phyloP scores from a whole-genome alignment of 352 stramenopile species.

The Phytophthora megakarya region DNA sequence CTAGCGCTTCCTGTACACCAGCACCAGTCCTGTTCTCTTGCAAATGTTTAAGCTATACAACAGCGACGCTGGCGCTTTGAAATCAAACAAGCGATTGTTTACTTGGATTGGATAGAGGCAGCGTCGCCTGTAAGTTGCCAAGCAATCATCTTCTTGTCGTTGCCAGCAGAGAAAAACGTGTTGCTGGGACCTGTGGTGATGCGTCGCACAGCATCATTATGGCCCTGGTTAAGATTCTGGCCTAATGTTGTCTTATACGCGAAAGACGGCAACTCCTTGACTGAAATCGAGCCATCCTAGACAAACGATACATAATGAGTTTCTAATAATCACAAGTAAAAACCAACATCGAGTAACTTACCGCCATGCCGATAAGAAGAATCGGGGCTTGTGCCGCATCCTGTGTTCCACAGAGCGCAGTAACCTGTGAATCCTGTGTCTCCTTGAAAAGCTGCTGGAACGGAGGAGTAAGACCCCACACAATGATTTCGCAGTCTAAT shows the following conservation, averaged over 20 bases:
- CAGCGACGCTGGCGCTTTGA: constrained; percentile 8
- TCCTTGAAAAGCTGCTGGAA: constrained; percentile 87
- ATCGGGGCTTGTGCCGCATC: constrained; percentile 69
- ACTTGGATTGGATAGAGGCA: constrained; percentile 68
- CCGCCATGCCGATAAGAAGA: constrained; percentile 76
- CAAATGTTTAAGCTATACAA: constrained; percentile 27
- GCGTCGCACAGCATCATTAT: constrained; percentile 78
- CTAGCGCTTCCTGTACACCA: constrained; percentile 16
- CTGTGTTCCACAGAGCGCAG: constrained; percentile 71
- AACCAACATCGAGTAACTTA: constrained; percentile 34
- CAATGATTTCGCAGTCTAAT: constrained; percentile 82
- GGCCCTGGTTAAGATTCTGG: constrained; percentile 62
- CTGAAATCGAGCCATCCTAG: constrained; percentile 77
- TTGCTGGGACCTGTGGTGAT: constrained; percentile 75
- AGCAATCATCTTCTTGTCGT: constrained; percentile 83
- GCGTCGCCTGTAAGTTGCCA: constrained; percentile 87
- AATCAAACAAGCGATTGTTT: constrained; percentile 22
- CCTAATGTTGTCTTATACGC: constrained; percentile 83
- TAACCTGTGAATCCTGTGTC: constrained; percentile 77
- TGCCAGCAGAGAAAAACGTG: constrained; percentile 83
- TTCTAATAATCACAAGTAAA: not conserved
- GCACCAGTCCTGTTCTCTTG: constrained; percentile 24
- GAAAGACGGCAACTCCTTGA: constrained; percentile 86
- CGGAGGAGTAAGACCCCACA: constrained; percentile 78
- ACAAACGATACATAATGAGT: constrained; percentile 18